These are phyloP conservation scores for Colletotrichum trifolii DNA, from an alignment of 2,329 filamentous ascomycete genomes.

Conservation along the genomic window DNA sequence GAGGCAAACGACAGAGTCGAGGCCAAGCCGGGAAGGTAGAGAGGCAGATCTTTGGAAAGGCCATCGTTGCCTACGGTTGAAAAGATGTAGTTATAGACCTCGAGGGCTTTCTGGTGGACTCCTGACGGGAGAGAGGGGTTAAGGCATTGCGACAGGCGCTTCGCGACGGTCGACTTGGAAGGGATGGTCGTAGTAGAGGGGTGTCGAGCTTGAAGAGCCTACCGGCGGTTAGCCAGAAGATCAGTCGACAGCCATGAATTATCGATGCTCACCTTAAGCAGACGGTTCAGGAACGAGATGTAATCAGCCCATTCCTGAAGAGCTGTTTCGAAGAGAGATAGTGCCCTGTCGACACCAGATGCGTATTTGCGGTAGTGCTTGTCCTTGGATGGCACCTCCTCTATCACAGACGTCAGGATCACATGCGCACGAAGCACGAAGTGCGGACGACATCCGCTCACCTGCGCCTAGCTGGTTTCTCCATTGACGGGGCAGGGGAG, in stretches of 20 bases:
- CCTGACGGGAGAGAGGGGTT: conserved; percentile 94
- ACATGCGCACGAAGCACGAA: neutral
- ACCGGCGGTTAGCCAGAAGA: conserved; percentile 6
- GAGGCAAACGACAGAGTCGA: conserved; percentile 95
- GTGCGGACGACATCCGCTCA: conserved; percentile 54
- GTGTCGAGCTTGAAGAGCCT: conserved; percentile 88
- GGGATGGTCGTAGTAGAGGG: conserved; percentile 78
- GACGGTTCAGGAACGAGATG: conserved; percentile 92
- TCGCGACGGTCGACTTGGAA: conserved; percentile 84
- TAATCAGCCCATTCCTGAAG: conserved; percentile 99
- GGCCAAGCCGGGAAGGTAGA: conserved; percentile 91
- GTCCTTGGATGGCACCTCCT: conserved; percentile 69
- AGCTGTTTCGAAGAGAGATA: conserved; percentile 90
- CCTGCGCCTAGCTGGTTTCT: conserved; percentile 82
- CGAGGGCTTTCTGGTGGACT: conserved; percentile 96
- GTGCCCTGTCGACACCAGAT: conserved; percentile 84
- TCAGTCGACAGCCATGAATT: neutral
- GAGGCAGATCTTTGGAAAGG: conserved; percentile 81
- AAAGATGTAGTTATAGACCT: conserved; percentile 93
- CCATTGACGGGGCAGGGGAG: conserved; percentile 80
- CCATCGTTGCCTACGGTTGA: conserved; percentile 83
- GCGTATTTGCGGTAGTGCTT: conserved; percentile 89
- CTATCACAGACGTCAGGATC: conserved; percentile 44
- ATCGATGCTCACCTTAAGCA: conserved; percentile 79
- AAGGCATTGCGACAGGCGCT: conserved; percentile 93